Percentiles rank a stretch among this genome's conserved stretches.
Conservation (phyloP, 345 rosid species). For the Turnera subulata region DNA sequence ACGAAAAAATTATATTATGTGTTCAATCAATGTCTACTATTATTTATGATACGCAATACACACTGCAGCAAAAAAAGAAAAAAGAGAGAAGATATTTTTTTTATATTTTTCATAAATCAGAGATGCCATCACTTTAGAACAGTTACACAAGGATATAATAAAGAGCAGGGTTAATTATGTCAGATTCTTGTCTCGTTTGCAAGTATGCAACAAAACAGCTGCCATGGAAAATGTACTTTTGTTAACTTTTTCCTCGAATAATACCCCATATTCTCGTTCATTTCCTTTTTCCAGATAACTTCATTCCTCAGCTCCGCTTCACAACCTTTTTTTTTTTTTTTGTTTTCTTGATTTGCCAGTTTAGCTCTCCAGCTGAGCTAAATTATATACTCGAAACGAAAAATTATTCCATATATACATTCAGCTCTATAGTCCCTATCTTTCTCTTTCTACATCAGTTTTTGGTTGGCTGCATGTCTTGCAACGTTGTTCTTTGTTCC, state of each 20-base stretch:
- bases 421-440: not conserved
- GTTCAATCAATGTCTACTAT: not conserved
- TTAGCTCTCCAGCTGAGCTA: not conserved
- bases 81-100: not conserved
- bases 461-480: not conserved
- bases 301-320: not conserved
- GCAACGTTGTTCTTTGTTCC: constrained; percentile 11
- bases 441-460: constrained; percentile 1
- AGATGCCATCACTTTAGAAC: not conserved
- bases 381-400: too few relatives aligned
- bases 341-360: not conserved
- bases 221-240: constrained; percentile 6
- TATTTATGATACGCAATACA: too few relatives aligned
- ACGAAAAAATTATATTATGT: not conserved
- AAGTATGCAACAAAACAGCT: not conserved
- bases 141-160: constrained; percentile 6
- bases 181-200: constrained; percentile 19
- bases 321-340: constrained; percentile 20
- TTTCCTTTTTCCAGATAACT: constrained; percentile 30
- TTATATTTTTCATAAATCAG: not conserved
- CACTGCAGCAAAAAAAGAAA: not conserved
- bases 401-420: constrained; percentile 8
- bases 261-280: constrained; percentile 52
- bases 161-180: constrained; percentile 18
- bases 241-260: constrained; percentile 8